Percentiles rank a stretch among this genome's conserved stretches.
Evolutionary conservation across 2,329 filamentous ascomycete genomes (phyloP).

Genomic region (Trichoderma arundinaceum): DNA sequence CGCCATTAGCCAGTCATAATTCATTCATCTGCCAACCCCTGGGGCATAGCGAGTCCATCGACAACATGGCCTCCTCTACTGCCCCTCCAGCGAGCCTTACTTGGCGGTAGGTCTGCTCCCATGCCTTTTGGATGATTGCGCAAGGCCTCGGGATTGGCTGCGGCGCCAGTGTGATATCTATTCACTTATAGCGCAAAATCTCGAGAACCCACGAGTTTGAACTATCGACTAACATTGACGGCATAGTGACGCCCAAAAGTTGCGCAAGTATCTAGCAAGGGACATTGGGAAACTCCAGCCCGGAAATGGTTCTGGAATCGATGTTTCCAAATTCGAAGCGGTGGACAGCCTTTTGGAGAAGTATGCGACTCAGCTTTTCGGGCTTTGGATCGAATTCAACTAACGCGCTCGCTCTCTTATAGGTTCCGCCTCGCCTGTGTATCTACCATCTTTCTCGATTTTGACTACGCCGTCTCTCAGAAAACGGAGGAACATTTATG

Average conservation of each 20-base stretch:
- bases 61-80: constrained; percentile 32
- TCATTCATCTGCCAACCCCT: neutral
- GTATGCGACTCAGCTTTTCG: constrained; percentile 37
- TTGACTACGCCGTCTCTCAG: constrained; percentile 66
- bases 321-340: constrained; percentile 51
- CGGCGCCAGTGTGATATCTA: neutral
- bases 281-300: constrained; percentile 52
- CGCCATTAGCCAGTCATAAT: constrained; percentile 15
- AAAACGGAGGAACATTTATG: constrained; percentile 76
- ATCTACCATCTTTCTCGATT: constrained; percentile 73
- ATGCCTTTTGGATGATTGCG: neutral
- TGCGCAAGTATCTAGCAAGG: constrained; percentile 51
- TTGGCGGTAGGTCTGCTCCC: constrained; percentile 47
- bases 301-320: constrained; percentile 44
- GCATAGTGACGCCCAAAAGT: constrained; percentile 50
- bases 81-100: constrained; percentile 44
- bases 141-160: neutral
- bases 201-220: neutral
- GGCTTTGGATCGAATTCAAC: neutral
- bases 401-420: constrained; percentile 21
- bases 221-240: constrained; percentile 30
- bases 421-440: constrained; percentile 76
- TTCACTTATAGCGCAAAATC: neutral
- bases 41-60: constrained; percentile 12
- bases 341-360: constrained; percentile 52